A percentile compares a stretch with the other conserved stretches of the same genome.
Conservation (phyloP, 345 rosid genomes). For the Lepidium sativum region DNA sequence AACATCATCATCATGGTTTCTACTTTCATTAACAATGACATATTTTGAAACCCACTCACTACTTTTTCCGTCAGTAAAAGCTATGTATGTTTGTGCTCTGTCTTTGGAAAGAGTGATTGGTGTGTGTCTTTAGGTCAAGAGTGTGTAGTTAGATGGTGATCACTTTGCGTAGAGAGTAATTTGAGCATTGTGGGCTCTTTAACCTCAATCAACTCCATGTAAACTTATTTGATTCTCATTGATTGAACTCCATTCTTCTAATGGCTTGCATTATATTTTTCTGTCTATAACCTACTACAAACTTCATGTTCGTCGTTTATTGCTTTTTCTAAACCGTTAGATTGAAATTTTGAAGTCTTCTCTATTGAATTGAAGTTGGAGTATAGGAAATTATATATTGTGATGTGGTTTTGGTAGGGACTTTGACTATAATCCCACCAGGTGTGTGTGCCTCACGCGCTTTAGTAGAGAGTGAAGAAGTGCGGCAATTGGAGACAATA, state of each 20-base stretch:
- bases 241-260: no score
- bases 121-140: background rate
- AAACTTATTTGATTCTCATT: background rate
- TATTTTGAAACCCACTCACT: background rate
- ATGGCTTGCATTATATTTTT: no score
- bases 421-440: no score
- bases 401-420: no score
- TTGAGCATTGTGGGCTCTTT: constrained; percentile 25
- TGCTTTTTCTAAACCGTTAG: no score
- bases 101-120: background rate
- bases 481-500: constrained; percentile 1
- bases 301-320: no score
- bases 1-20: constrained; percentile 28
- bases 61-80: background rate
- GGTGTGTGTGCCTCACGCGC: background rate
- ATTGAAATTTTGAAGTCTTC: no score
- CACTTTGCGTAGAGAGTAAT: constrained; percentile 20
- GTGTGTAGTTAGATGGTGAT: background rate
- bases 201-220: background rate
- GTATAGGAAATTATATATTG: no score
- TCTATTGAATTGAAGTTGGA: no score
- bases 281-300: no score
- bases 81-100: constrained; percentile 1
- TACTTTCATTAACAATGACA: constrained; percentile 25
- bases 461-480: background rate